Base-by-base conservation (phyloP, 2,329 filamentous ascomycete species). In the Xenosphaeropsis pyriputrescens region DNA sequence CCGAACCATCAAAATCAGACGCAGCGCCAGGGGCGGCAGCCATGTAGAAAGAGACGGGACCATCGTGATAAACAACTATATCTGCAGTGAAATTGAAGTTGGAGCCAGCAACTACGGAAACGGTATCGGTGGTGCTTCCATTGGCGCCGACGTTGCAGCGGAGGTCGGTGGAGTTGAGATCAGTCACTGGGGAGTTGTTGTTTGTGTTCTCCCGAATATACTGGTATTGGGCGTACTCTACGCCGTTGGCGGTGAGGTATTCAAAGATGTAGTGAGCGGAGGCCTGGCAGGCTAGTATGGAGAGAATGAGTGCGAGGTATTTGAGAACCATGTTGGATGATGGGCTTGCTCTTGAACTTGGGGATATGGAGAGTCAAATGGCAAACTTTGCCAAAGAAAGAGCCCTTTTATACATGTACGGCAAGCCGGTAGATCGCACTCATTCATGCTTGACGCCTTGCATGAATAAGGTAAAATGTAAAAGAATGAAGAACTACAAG, bases 101-200 rank as follows among this genome's bases (percentile, higher is more conserved):
- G 12, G 35, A 37, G 17, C 39, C 39, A 15, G 39, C 39, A 17
- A 26, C 32, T 8, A 40, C 39, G 15, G 39, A 34, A 18, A 40
- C 8, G 22, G 35, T 40, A 11, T 17, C 29, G 13, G 35, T 35
- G 9, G 22, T 16, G 14, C 32, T 29, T 5, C 38, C 38, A 18
- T 36, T 30, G 13, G 22, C 34, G 17, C 38, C 38, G 41, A 56
- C 52, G 51, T 64, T 64, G 54, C 60, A 64, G 22, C 60, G 49
- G 26, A 64, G 49, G 42, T 63, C 57, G 47, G 71, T 68, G 7
- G 50, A 54, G 8, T 60, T 59, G 15, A 57, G 61, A 3, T 71
- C 72, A 34, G 54, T 53, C 12, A 75, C 46, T 8, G 59, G 59
- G 47, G 74, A 57, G 29, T 64, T 60, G 49, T 74, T 72, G n/a